Evolutionary conservation across 495 filamentous ascomycete species (phyloP).

Genomic region (Penicillium argentinense): DNA sequence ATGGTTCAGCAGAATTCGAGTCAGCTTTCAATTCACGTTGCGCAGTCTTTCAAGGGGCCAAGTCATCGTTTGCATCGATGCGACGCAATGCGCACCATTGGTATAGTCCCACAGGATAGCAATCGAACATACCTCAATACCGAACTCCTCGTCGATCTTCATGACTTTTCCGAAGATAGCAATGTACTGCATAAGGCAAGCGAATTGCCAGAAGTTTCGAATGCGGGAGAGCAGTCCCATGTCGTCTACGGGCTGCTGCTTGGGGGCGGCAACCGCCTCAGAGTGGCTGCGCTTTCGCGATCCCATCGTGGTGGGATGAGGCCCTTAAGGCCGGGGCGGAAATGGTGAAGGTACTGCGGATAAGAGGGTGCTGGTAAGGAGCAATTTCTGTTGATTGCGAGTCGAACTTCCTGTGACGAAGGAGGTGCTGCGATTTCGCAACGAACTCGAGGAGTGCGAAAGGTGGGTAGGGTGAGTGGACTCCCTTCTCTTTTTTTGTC

Average conservation of each 20-base stretch:
- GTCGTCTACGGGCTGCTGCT: slow-evolving; percentile 48
- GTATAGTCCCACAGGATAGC: not conserved
- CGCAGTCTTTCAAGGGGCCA: not conserved
- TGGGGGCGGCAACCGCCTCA: slow-evolving; percentile 57
- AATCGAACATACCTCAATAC: slow-evolving; percentile 69
- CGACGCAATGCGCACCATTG: slow-evolving; percentile 9
- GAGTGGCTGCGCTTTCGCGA: slow-evolving; percentile 71
- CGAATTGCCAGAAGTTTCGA: slow-evolving; percentile 92
- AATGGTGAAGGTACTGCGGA: slow-evolving; percentile 3
- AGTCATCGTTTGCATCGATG: slow-evolving; percentile 7
- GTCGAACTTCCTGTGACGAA: not conserved
- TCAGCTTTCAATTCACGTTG: slow-evolving; percentile 10
- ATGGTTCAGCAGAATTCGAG: slow-evolving; percentile 5
- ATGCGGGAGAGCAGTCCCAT: slow-evolving; percentile 62
- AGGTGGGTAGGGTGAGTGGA: slow-evolving; percentile 1
- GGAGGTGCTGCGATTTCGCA: too few relatives aligned
- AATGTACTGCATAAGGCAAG: slow-evolving; percentile 91
- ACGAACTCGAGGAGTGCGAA: too few relatives aligned
- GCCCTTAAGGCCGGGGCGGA: slow-evolving; percentile 25
- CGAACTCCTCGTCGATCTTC: slow-evolving; percentile 83
- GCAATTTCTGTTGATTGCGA: not conserved
- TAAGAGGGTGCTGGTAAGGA: too few relatives aligned
- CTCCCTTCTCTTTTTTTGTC: slow-evolving; percentile 16
- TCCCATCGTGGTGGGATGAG: slow-evolving; percentile 45
- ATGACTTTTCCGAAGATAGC: slow-evolving; percentile 82